Conservation (phyloP, 2,329 filamentous ascomycete species). For the Talaromyces sp. region DNA sequence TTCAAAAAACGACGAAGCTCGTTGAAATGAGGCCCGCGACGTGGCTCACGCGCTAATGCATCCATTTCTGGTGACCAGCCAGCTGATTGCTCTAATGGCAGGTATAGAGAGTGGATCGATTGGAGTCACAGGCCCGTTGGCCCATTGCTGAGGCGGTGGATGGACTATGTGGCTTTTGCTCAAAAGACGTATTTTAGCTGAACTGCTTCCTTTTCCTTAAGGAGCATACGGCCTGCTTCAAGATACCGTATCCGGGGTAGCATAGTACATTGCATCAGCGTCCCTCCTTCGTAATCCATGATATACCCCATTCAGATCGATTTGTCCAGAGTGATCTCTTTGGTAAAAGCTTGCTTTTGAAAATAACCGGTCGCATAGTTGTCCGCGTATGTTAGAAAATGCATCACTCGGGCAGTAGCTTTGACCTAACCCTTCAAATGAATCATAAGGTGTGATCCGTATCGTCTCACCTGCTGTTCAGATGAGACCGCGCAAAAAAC, state of each 20-base stretch:
- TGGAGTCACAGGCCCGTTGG: slow-evolving; percentile 61
- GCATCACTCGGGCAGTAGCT: slow-evolving; percentile 93
- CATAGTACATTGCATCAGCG: slow-evolving; percentile 99
- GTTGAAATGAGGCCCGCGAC: slow-evolving; percentile 94
- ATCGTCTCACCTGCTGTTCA: slow-evolving; percentile 97
- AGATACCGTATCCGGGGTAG: slow-evolving; percentile 91
- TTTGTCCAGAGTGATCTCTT: slow-evolving; percentile 90
- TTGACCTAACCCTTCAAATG: slow-evolving; percentile 98
- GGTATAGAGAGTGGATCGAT: slow-evolving; percentile 85
- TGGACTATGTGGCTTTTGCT: slow-evolving; percentile 87
- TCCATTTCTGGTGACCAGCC: slow-evolving; percentile 99
- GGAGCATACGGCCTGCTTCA: slow-evolving; percentile 85
- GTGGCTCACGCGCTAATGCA: slow-evolving; percentile 87
- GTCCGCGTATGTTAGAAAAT: slow-evolving; percentile 97
- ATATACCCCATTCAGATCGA: slow-evolving; percentile 99
- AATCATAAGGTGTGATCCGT: slow-evolving; percentile 96
- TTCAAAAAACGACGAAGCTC: slow-evolving; percentile 89
- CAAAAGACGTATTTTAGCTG: slow-evolving; percentile 92
- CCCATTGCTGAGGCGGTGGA: slow-evolving; percentile 80
- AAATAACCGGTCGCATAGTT: slow-evolving; percentile 99
- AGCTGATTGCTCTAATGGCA: slow-evolving; percentile 82
- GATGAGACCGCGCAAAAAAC: slow-evolving; percentile 98
- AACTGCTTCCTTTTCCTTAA: slow-evolving; percentile 95
- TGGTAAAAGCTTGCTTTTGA: slow-evolving; percentile 98
- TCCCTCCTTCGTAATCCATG: slow-evolving; percentile 98